Conservation (phyloP, 192 early-diverging fungal genomes). For the Mortierella antarctica region DNA sequence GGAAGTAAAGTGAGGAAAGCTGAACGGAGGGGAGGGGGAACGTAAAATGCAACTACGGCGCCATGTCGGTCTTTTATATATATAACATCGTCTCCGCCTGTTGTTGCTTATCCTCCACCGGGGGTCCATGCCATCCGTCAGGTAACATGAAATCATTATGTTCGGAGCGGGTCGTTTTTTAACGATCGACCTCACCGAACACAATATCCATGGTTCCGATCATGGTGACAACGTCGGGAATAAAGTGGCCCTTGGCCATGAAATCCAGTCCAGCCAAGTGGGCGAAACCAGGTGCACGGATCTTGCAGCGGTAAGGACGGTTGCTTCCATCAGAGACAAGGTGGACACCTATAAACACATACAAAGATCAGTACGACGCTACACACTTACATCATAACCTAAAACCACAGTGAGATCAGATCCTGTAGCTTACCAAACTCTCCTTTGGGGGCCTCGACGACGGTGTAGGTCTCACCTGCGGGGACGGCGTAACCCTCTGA, state of each 20-base stretch:
- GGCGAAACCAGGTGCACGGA: conserved; percentile 95
- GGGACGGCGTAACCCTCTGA: conserved; percentile 99
- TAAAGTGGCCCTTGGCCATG: conserved; percentile 89
- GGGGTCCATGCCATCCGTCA: not conserved
- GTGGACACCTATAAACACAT: conserved; percentile 66
- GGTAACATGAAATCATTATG: not conserved
- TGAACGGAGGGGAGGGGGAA: not conserved
- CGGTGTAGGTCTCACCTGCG: conserved; percentile 97
- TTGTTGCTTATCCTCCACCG: not conserved
- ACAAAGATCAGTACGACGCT: not conserved
- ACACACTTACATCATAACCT: not conserved
- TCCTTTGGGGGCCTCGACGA: conserved; percentile 98
- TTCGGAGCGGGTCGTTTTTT: conserved; percentile 26
- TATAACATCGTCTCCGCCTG: no score
- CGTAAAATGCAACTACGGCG: not conserved
- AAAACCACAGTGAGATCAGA: not conserved
- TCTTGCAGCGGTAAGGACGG: conserved; percentile 97
- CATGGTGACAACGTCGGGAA: conserved; percentile 96
- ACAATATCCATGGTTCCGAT: conserved; percentile 99
- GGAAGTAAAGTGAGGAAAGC: not conserved
- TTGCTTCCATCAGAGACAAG: conserved; percentile 94
- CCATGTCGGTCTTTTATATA: no score
- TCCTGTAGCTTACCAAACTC: conserved; percentile 81
- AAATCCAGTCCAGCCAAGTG: conserved; percentile 92
- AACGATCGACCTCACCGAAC: conserved; percentile 94